A percentile compares a stretch with the other conserved stretches of the same genome.
phyloP scores from a whole-genome alignment of 2,329 filamentous ascomycete genomes.

The Cucurbitaria berberidis region DNA sequence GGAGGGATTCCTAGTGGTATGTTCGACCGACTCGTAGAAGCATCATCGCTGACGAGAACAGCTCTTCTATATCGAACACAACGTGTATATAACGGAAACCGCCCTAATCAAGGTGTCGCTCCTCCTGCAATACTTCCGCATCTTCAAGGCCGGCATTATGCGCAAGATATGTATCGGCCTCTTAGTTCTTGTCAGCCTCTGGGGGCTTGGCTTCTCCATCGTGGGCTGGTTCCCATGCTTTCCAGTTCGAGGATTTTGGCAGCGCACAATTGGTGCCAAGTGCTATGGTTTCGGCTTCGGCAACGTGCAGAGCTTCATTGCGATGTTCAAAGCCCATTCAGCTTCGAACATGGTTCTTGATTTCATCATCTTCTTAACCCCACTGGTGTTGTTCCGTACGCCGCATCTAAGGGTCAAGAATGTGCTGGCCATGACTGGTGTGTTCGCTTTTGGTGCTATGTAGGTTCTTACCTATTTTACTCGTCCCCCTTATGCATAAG shows the following conservation, averaged over 20 bases:
- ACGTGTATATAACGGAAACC: constrained; percentile 38
- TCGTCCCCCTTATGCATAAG: constrained; percentile 6
- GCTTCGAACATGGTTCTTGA: constrained; percentile 46
- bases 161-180: constrained; percentile 34
- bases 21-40: background rate
- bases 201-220: constrained; percentile 40
- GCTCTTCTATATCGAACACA: constrained; percentile 39
- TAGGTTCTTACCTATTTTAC: constrained; percentile 21
- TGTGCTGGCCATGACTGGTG: constrained; percentile 35
- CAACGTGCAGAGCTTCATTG: constrained; percentile 25
- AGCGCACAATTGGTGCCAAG: constrained; percentile 21
- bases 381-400: constrained; percentile 38
- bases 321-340: constrained; percentile 35
- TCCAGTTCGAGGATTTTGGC: constrained; percentile 35
- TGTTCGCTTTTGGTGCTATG: constrained; percentile 43
- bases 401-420: constrained; percentile 37
- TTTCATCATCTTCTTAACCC: constrained; percentile 38
- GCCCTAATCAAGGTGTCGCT: constrained; percentile 46
- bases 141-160: constrained; percentile 42
- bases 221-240: constrained; percentile 43
- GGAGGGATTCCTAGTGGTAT: constrained; percentile 24
- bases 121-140: constrained; percentile 46
- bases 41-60: constrained; percentile 6
- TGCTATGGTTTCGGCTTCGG: constrained; percentile 40
- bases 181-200: constrained; percentile 31